Evolutionary conservation across 108 stramenopile species (phyloP).

Genomic region (Cyclotella atomus): DNA sequence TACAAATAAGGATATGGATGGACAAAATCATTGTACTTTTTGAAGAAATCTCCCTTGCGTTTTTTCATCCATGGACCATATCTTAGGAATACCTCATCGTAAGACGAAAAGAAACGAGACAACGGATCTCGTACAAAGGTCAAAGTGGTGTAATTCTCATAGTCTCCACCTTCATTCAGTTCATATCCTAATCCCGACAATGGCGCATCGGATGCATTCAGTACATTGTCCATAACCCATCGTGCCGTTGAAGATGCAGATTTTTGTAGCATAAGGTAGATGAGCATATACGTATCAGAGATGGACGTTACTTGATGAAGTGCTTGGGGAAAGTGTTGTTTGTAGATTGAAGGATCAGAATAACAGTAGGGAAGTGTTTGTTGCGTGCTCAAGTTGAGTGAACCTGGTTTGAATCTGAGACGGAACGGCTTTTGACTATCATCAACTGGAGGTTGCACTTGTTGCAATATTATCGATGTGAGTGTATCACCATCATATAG

Average conservation of each 20-base stretch:
- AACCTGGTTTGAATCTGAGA: constrained; percentile 11
- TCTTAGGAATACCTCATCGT: constrained; percentile 22
- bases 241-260: constrained; percentile 4
- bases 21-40: neutral
- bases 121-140: constrained; percentile 21
- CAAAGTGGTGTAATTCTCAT: constrained; percentile 16
- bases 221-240: constrained; percentile 25
- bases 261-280: constrained; percentile 19
- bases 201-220: constrained; percentile 1
- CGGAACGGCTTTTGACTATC: neutral
- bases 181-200: neutral
- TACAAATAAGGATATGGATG: constrained; percentile 21
- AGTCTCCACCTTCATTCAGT: neutral
- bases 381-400: constrained; percentile 7
- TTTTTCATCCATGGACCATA: constrained; percentile 21
- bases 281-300: constrained; percentile 3
- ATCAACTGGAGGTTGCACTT: neutral
- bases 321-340: neutral
- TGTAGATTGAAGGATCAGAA: constrained; percentile 7
- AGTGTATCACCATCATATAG: constrained; percentile 1
- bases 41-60: neutral
- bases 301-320: constrained; percentile 6
- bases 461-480: neutral
- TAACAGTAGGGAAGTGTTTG: constrained; percentile 11
- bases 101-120: constrained; percentile 12